Percentiles rank a stretch among this genome's conserved stretches.
Evolutionary conservation across 768 basidiomycete species (phyloP).

Genomic region (Mycena maculata): DNA sequence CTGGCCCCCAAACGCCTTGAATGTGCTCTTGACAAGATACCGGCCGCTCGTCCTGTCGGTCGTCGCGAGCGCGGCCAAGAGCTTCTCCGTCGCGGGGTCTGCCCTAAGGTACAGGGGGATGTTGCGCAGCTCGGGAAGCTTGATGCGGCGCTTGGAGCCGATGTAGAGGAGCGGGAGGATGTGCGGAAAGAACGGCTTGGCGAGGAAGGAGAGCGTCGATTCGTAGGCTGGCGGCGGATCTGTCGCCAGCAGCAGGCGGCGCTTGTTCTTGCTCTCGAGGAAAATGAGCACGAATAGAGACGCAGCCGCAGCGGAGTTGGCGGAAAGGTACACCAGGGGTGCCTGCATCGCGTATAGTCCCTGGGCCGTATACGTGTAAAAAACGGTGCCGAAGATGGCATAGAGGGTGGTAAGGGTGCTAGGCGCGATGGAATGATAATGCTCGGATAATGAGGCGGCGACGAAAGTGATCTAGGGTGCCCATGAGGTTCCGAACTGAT

Average conservation of each 20-base stretch:
- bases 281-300: constrained; percentile 6
- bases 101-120: constrained; percentile 10
- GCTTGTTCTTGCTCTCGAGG: constrained; percentile 21
- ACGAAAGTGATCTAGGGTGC: background rate
- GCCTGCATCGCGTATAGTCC: no score
- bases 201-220: constrained; percentile 22
- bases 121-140: constrained; percentile 12
- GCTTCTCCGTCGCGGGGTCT: constrained; percentile 23
- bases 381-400: constrained; percentile 1
- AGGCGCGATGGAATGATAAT: constrained; percentile 18
- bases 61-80: constrained; percentile 8
- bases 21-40: constrained; percentile 18
- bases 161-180: constrained; percentile 2
- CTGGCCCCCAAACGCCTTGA: background rate
- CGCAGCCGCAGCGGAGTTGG: no score
- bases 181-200: constrained; percentile 24
- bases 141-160: constrained; percentile 15
- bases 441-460: constrained; percentile 12
- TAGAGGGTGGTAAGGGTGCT: constrained; percentile 20
- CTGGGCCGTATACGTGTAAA: background rate
- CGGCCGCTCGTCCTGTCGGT: constrained; percentile 6
- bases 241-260: background rate
- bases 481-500: background rate
- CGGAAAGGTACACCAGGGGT: no score
- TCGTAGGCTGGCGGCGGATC: constrained; percentile 25